These are phyloP conservation scores for Dictyostelium discoideum DNA, from an alignment of 78 protist species.

Conservation along the genomic window DNA sequence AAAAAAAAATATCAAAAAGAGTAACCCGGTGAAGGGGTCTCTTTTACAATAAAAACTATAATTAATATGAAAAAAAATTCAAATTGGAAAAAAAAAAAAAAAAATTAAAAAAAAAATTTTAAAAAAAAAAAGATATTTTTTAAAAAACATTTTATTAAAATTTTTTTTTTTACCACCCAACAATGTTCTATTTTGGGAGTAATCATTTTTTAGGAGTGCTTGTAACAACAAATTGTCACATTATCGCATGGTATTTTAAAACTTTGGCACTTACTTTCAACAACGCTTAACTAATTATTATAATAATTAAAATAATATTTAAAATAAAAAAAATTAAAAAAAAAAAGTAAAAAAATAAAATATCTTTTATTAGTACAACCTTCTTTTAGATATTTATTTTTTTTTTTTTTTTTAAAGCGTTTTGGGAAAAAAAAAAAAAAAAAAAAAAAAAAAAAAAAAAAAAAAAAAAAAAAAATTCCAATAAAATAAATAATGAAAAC, in stretches of 20 bases:
- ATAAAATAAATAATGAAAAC: not conserved
- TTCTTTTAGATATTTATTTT: not conserved
- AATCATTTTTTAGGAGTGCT: not conserved
- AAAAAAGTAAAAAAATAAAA: not conserved
- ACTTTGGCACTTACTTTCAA: constrained; percentile 5
- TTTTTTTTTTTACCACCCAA: not conserved
- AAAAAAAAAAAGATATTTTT: not conserved
- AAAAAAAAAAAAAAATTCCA: not conserved
- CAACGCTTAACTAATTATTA: not conserved
- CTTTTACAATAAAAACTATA: too few species aligned
- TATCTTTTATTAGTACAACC: not conserved
- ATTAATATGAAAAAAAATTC: too few species aligned
- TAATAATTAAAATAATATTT: not conserved
- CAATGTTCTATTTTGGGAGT: not conserved
- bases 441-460: not conserved
- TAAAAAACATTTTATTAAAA: not conserved
- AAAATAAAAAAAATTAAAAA: not conserved
- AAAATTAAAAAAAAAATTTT: too few species aligned
- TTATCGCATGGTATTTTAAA: constrained; percentile 39
- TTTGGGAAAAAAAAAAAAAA: not conserved
- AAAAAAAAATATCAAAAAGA: too few species aligned
- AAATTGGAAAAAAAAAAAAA: too few species aligned
- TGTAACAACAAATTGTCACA: constrained; percentile 52
- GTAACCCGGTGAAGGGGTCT: too few species aligned
- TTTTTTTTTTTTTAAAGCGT: not conserved